phyloP scores from a whole-genome alignment of 2,329 filamentous ascomycete species.

The Tolypocladium endophyticum region DNA sequence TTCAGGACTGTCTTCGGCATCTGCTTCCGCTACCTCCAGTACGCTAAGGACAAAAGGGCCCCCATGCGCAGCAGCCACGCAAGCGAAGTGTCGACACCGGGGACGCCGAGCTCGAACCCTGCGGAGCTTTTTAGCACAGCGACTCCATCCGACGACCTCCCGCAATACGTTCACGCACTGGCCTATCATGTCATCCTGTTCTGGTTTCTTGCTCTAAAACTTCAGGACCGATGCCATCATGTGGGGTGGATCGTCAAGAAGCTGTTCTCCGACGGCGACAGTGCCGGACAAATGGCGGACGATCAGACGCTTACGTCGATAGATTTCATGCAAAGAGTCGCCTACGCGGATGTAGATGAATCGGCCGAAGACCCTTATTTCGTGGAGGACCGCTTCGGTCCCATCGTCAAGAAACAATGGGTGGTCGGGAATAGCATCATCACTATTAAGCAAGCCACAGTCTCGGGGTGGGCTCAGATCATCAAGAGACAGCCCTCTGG shows the following conservation, averaged over 20 bases:
- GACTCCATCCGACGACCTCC: slow-evolving; percentile 57
- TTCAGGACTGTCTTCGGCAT: slow-evolving; percentile 93
- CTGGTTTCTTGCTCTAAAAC: slow-evolving; percentile 87
- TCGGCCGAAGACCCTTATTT: slow-evolving; percentile 58
- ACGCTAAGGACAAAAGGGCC: slow-evolving; percentile 59
- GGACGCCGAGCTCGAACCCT: slow-evolving; percentile 7
- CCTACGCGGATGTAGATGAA: slow-evolving; percentile 77
- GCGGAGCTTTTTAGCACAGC: slow-evolving; percentile 11
- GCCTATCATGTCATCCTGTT: slow-evolving; percentile 94
- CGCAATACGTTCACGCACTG: slow-evolving; percentile 86
- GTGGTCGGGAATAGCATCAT: slow-evolving; percentile 64
- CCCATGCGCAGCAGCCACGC: slow-evolving; percentile 35
- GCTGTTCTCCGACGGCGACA: slow-evolving; percentile 67
- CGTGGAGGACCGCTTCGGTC: slow-evolving; percentile 51
- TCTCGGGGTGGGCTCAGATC: slow-evolving; percentile 58
- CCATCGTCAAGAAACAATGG: slow-evolving; percentile 58
- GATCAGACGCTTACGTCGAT: slow-evolving; percentile 91
- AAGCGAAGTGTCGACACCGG: slow-evolving; percentile 29
- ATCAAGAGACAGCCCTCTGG: slow-evolving; percentile 64
- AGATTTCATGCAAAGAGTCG: slow-evolving; percentile 86
- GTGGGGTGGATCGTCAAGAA: slow-evolving; percentile 87
- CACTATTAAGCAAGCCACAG: slow-evolving; percentile 60
- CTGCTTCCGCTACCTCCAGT: slow-evolving; percentile 86
- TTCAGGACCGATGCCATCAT: slow-evolving; percentile 72
- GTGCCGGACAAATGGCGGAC: slow-evolving; percentile 60